Evolutionary conservation across 768 basidiomycete species (phyloP).

Genomic region (Candolleomyces efflorescens): DNA sequence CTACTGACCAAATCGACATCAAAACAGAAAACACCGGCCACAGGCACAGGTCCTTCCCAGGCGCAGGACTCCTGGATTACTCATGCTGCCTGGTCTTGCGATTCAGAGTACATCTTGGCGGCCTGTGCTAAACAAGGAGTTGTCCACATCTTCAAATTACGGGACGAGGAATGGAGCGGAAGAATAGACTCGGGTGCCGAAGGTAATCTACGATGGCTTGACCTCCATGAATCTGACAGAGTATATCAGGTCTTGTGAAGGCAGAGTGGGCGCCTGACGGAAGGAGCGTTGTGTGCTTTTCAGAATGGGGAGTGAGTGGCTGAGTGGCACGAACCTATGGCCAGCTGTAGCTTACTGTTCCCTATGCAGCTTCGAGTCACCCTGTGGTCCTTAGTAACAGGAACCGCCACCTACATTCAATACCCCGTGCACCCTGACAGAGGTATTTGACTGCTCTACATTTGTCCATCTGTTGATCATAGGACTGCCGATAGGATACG

Average conservation of each 20-base stretch:
- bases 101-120: constrained; percentile 83
- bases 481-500: constrained; percentile 48
- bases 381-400: constrained; percentile 78
- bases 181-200: constrained; percentile 79
- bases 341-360: not conserved
- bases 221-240: constrained; percentile 1
- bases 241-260: constrained; percentile 58
- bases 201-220: constrained; percentile 29
- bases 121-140: constrained; percentile 68
- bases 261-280: constrained; percentile 92
- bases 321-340: not conserved
- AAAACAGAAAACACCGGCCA: constrained; percentile 24
- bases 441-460: constrained; percentile 39
- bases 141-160: constrained; percentile 75
- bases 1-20: constrained; percentile 30
- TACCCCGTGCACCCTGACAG: constrained; percentile 77
- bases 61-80: constrained; percentile 50
- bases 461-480: not conserved
- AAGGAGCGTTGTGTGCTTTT: constrained; percentile 80
- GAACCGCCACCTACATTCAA: constrained; percentile 78
- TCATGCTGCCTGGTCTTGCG: constrained; percentile 80
- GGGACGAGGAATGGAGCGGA: constrained; percentile 75
- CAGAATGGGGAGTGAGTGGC: constrained; percentile 82
- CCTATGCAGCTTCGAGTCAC: constrained; percentile 71
- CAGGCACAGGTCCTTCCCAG: constrained; percentile 16